These are phyloP conservation scores for Leccinum olivaceopallidum DNA, from an alignment of 768 basidiomycete genomes.

Conservation along the genomic window DNA sequence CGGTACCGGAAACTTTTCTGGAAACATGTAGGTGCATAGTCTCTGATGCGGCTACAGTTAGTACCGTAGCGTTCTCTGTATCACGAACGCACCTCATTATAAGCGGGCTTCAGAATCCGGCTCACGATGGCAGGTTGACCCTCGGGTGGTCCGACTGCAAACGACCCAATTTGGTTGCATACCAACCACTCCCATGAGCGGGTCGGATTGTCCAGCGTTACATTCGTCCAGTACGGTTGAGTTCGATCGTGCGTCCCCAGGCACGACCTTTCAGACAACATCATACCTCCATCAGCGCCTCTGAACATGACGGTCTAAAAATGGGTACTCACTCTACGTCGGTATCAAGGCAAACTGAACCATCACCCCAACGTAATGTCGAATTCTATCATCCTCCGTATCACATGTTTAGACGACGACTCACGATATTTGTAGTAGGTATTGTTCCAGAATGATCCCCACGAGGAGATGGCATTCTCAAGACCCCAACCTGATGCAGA, in stretches of 20 bases:
- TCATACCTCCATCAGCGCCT: constrained; percentile 36
- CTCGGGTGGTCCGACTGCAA: constrained; percentile 38
- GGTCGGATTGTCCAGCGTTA: constrained; percentile 49
- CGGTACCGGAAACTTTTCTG: constrained; percentile 50
- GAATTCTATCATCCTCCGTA: background rate
- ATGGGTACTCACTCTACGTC: constrained; percentile 47
- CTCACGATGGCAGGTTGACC: constrained; percentile 37
- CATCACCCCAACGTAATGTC: background rate
- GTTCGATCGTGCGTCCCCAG: constrained; percentile 43
- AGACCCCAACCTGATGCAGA: constrained; percentile 58
- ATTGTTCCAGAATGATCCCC: constrained; percentile 58
- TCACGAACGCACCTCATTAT: constrained; percentile 24
- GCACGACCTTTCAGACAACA: constrained; percentile 30
- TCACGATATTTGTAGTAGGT: constrained; percentile 48
- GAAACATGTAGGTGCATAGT: constrained; percentile 72
- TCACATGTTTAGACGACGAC: constrained; percentile 22
- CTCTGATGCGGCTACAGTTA: constrained; percentile 40
- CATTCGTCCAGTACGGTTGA: constrained; percentile 51
- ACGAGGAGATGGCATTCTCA: constrained; percentile 56
- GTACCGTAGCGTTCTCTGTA: background rate
- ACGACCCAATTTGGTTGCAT: constrained; percentile 69
- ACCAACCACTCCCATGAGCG: constrained; percentile 78
- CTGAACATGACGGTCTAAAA: background rate
- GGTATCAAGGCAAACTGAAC: constrained; percentile 50
- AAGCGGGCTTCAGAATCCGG: constrained; percentile 33